Conservation (phyloP, 2,329 filamentous ascomycete species). For the Drechmeria coniospora region DNA sequence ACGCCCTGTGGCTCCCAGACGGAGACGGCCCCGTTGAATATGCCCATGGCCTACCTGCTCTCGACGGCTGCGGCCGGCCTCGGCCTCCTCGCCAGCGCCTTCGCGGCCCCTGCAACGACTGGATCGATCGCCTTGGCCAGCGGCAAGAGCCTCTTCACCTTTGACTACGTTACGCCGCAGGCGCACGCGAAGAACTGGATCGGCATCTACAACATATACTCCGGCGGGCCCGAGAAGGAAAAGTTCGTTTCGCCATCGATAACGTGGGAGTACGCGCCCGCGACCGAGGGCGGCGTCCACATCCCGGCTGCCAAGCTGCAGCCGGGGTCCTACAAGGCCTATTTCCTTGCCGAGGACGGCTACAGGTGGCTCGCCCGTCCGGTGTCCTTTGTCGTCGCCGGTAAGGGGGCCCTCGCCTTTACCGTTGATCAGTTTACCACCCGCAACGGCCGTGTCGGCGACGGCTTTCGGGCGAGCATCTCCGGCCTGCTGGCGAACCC, state of each 20-base stretch:
- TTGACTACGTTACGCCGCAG: conserved; percentile 17
- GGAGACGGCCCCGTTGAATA: too few relatives aligned
- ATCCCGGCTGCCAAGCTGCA: conserved; percentile 11
- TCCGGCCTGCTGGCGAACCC: conserved; percentile 16
- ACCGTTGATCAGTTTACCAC: conserved; percentile 14
- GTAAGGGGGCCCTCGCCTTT: conserved; percentile 12
- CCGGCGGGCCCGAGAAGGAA: conserved; percentile 19
- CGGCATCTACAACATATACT: conserved; percentile 17
- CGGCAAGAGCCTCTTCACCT: conserved; percentile 13
- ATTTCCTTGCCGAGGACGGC: conserved; percentile 18
- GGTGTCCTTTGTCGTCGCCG: conserved; percentile 13
- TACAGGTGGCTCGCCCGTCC: conserved; percentile 21
- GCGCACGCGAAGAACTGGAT: conserved; percentile 21
- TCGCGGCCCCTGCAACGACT: neutral
- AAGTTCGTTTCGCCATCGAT: conserved; percentile 13
- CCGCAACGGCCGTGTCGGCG: conserved; percentile 20
- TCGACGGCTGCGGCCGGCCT: too few relatives aligned
- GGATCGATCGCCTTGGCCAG: conserved; percentile 4
- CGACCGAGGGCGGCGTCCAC: conserved; percentile 11
- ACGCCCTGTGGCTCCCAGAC: too few relatives aligned
- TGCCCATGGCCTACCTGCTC: too few relatives aligned
- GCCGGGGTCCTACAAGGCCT: conserved; percentile 19
- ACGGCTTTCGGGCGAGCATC: conserved; percentile 16
- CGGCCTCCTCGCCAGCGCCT: conserved; percentile 1
- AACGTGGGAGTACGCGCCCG: conserved; percentile 18